Base-by-base conservation (phyloP, 441 rosid genomes). In the Gossypium schwendimanii region DNA sequence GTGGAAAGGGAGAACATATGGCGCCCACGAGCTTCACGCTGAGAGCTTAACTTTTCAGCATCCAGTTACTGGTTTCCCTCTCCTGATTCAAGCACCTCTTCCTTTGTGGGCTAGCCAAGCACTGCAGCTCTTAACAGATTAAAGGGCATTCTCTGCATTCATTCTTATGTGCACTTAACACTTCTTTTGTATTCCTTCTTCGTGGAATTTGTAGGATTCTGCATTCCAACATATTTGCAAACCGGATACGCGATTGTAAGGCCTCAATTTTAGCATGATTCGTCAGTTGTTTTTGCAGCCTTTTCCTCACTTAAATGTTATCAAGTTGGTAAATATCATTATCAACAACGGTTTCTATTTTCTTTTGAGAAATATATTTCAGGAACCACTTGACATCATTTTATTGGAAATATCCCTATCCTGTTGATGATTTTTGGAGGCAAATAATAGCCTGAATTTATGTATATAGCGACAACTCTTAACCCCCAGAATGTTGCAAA, bases 21-120 rank as follows among this genome's bases (percentile, higher is more conserved):
- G 88, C 3, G 87, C 82, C 39, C 99, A 92, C 59, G 86, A 89
- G 71, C 90, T 94, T 72, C 97, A 94, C 69, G 99, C 97, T 0
- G 99, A 94, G 80, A 85, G 87, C 66, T 83, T 94, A 79, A 83
- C 89, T 21, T 82, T 94, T 17, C 87, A 89, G 73, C 99, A 91
- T 78, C 98, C 94, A 0, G 64, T 88, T 60, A 86, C 91, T 0
- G 83, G 85, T 57, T 71, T 71, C 6, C 82, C 79, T 50, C 45
- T 87, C 14, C 59, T 68, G 69, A 65, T 91, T 33, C 78, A 15
- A 52, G 93, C 96, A 47, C 90, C 97, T 61, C 75, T 88, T 71
- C 97, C 98, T 52, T 66, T 9, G 0, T 93, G 93, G 97, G 94
- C 83, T 0, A 65, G 76, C 55, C 54, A 77, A 76, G 82, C 24